These are phyloP conservation scores for Strigomonas galati DNA, from an alignment of 208 protist genomes.

Conservation along the genomic window DNA sequence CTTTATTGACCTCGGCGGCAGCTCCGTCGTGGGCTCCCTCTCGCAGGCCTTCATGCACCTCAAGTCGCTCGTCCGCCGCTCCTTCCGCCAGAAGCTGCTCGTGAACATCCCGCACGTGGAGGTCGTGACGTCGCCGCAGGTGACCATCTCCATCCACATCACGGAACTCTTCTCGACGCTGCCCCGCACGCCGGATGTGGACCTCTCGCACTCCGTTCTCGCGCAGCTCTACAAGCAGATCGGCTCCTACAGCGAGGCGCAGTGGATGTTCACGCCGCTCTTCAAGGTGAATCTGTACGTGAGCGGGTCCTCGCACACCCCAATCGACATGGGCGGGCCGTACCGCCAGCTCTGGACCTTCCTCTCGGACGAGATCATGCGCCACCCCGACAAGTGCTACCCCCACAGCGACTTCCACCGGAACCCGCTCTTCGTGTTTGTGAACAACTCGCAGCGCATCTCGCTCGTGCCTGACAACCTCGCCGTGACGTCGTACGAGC, in stretches of 20 bases:
- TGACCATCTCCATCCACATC: conserved; percentile 63
- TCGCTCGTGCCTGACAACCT: conserved; percentile 78
- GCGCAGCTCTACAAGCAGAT: conserved; percentile 89
- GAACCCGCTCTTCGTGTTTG: conserved; percentile 83
- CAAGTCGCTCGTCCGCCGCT: conserved; percentile 79
- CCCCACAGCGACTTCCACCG: conserved; percentile 81
- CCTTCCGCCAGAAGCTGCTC: conserved; percentile 69
- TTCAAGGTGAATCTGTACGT: conserved; percentile 87
- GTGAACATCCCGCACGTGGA: conserved; percentile 67
- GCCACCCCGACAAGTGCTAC: conserved; percentile 81
- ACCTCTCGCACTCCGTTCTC: conserved; percentile 75
- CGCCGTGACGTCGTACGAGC: conserved; percentile 64
- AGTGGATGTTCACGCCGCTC: conserved; percentile 63
- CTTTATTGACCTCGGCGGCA: conserved; percentile 83
- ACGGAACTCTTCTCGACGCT: conserved; percentile 73
- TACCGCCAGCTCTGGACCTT: conserved; percentile 90
- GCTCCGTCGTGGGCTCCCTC: conserved; percentile 57
- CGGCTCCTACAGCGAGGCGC: conserved; percentile 56
- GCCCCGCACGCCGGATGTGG: conserved; percentile 68
- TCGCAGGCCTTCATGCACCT: conserved; percentile 74
- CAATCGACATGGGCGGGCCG: conserved; percentile 85
- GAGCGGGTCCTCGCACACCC: conserved; percentile 65
- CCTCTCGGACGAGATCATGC: conserved; percentile 84
- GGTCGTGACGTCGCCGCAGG: conserved; percentile 29
- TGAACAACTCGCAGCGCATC: conserved; percentile 82